Evolutionary conservation across 352 stramenopile genomes (phyloP).

Genomic region (Phytophthora vignae): DNA sequence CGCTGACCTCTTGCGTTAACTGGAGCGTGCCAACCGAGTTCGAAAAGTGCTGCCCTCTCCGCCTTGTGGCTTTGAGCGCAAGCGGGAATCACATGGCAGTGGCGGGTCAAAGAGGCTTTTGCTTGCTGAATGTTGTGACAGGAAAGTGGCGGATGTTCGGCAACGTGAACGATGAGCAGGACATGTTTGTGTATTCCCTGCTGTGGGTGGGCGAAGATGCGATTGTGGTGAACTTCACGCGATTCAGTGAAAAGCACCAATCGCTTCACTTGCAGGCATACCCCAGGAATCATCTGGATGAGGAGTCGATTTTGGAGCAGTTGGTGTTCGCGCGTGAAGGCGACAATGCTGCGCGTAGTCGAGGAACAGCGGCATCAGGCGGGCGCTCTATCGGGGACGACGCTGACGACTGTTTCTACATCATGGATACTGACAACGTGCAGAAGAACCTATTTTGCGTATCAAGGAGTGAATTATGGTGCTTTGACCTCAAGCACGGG

Average conservation of each 20-base stretch:
- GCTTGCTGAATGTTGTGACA: constrained; percentile 67
- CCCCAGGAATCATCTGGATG: constrained; percentile 79
- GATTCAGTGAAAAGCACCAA: constrained; percentile 62
- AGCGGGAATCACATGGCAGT: constrained; percentile 74
- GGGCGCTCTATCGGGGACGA: constrained; percentile 17
- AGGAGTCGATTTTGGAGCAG: constrained; percentile 60
- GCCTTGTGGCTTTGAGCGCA: constrained; percentile 60
- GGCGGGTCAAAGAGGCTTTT: constrained; percentile 78
- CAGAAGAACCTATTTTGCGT: constrained; percentile 67
- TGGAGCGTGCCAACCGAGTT: constrained; percentile 71
- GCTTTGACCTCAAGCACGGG: constrained; percentile 46
- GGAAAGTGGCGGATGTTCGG: constrained; percentile 88
- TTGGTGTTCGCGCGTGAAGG: constrained; percentile 52
- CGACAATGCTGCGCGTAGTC: constrained; percentile 28
- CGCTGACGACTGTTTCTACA: constrained; percentile 50
- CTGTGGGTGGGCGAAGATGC: constrained; percentile 74
- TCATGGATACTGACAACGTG: constrained; percentile 63
- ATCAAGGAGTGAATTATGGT: constrained; percentile 66
- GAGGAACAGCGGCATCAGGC: constrained; percentile 3
- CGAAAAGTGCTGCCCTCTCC: constrained; percentile 72
- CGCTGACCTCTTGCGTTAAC: constrained; percentile 63
- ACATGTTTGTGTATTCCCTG: constrained; percentile 71
- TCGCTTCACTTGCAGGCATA: constrained; percentile 73
- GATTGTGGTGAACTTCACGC: constrained; percentile 70
- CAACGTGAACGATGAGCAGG: constrained; percentile 87